Conservation (phyloP, 176 grass and related monocot species). For the Cymbopogon citratus region DNA sequence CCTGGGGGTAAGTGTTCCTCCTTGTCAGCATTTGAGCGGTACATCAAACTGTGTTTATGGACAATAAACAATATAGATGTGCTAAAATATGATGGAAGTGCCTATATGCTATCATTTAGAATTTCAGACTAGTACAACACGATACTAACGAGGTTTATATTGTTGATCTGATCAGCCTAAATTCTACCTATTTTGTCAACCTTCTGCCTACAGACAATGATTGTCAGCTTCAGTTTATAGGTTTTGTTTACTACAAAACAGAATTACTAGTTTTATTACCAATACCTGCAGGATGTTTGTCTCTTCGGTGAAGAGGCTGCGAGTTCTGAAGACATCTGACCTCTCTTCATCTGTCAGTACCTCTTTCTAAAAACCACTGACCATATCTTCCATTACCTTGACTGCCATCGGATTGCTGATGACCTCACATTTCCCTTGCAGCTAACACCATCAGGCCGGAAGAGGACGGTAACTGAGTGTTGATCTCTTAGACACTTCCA, state of each 20-base stretch:
- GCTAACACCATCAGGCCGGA: constrained; percentile 33
- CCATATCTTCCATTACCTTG: background rate
- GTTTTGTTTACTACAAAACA: background rate
- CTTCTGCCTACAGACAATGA: background rate
- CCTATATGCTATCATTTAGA: too few species aligned
- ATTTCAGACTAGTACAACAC: too few species aligned
- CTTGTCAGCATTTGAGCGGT: too few species aligned
- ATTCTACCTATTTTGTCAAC: too few species aligned
- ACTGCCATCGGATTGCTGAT: background rate
- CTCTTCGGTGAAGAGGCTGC: constrained; percentile 57
- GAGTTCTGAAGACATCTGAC: constrained; percentile 56
- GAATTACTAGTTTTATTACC: background rate
- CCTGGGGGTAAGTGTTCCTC: too few species aligned
- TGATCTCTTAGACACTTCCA: background rate
- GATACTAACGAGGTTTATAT: background rate
- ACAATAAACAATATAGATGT: background rate
- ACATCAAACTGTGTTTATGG: too few species aligned
- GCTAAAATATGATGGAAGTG: background rate
- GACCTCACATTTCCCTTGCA: constrained; percentile 8
- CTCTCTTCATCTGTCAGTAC: constrained; percentile 48
- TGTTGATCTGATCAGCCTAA: background rate
- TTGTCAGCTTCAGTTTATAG: background rate
- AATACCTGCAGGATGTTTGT: constrained; percentile 51
- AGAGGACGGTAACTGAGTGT: constrained; percentile 37
- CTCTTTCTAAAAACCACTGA: background rate